Evolutionary conservation across 2,329 filamentous ascomycete genomes (phyloP), one percentile per base, ranked within the genome.

Genomic region (Fusarium sp.): DNA sequence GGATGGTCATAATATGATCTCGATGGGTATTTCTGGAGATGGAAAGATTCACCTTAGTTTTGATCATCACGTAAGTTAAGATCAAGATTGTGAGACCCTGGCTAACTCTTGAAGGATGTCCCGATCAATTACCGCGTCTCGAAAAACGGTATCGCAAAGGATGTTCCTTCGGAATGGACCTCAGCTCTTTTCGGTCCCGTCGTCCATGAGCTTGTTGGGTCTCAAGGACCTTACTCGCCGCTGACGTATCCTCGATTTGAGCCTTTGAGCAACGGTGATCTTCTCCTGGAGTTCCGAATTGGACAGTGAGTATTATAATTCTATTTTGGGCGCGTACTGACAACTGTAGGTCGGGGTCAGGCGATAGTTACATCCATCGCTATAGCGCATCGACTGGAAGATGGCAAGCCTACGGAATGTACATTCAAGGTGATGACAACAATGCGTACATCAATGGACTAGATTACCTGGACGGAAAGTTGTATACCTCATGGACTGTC

Each of bases 1-100:
- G 66, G 70, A 73, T 12, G 70, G 70, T 1, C 70, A 73, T 1
- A 73, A 73, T 2, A 73, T 73, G 70, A 73, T 73, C 1, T 73
- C 70, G 2, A 73, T 73, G 70, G 70, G 70, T 1, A 73, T 73
- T 18, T 73, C 70, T 10, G 70, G 66, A 0, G 70, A 73, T 29
- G 70, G 70, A 1, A 73, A 68, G 14, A 73, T 73, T 9, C 70
- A 73, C 41, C 55, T 73, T 4, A 73, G 70, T 6, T 73, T 73
- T 38, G 70, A 73, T 45, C 70, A 73, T 3, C 70, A 73, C 4
- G 70, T 68, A 11, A 64, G 70, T 57, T 17, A 3, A 7, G 3
- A 15, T 5, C 2, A 17, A 14, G 2, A 2, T 4, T 1, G 7
- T 7, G 0, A 3, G 7, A 14, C 0, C 1, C 1, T 25, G 1